Evolutionary conservation across 306 rosid genomes (phyloP), one percentile per base, ranked within the genome.

Genomic region (Echinosophora koreensis): DNA sequence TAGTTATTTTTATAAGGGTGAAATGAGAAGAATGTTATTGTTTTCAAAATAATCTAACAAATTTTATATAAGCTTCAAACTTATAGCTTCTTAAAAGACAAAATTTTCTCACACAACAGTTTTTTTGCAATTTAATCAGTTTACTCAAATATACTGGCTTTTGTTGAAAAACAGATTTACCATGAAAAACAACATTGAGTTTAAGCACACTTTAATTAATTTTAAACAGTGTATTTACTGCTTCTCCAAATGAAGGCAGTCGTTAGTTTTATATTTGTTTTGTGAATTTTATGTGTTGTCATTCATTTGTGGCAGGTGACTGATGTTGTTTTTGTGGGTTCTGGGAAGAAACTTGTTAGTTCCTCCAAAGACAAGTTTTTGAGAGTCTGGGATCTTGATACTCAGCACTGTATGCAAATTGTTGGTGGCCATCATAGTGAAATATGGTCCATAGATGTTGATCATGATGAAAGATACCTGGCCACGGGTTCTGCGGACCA

Each of bases 331-430:
- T 95, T 95, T 80, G 64, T 90, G 62, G 84, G 83, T 81, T 87
- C 87, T 68, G 96, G 90, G 54, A 95, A 92, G 86, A 92, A 87
- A 73, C 89, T 95, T 13, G 89, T 95, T 39, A 92, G 90, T 71
- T 92, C 97, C 47, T 95, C 98, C 28, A 95, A 95, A 82, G 98
- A 95, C 80, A 92, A 90, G 82, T 92, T 90, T 69, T 86, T 95
- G 84, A 90, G 97, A 88, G 98, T 92, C 56, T 95, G 98, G 98
- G 97, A 90, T 87, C 91, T 92, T 74, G 98, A 95, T 50, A 95
- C 95, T n/a, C 97, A 95, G 86, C 95, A 92, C 70, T 95, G 98
- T 74, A 89, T 92, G 90, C 98, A 95, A 87, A 95, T 90, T 77
- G 89, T 92, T 47, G 87, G 97, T 64, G 97, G 97, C 6, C 96